Evolutionary conservation across 2,329 filamentous ascomycete genomes (phyloP), one percentile per base, ranked within the genome.

Genomic region (Phyllosticta citribraziliensis): DNA sequence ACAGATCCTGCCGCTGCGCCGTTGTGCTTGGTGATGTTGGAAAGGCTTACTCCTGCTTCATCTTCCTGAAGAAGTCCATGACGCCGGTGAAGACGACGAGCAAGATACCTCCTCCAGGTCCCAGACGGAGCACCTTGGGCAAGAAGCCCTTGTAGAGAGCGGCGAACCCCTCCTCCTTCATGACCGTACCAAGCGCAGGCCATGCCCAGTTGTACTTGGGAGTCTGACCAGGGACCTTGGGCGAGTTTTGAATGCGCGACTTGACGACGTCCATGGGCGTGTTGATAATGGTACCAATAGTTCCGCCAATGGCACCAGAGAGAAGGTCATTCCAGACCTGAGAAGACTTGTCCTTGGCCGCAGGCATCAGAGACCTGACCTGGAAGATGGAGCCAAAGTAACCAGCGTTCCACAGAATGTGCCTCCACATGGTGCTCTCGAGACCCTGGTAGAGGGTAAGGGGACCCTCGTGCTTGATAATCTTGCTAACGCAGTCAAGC

Each of bases 171-270:
- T 99, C 94, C 78, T 99, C 94, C 78, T 85, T 90, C 77, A 91
- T 86, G 63, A 99, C 90, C 8, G 89, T 94, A 61, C 83, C 87
- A 57, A 97, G 80, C 22, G 91, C 86, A 55, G 91, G 89, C 84
- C 87, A 96, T 33, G 94, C 94, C 94, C 94, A 99, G 84, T 97
- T 97, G 81, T 99, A 99, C 83, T 99, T 99, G 72, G 89, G 89
- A 22, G 85, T 78, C 59, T 84, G 80, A 5, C 94, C 94, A n/a
- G 88, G 74, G 50, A 96, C 79, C 80, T 89, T 93, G 66, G 89
- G 82, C 61, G 85, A 91, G 79, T 99, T 99, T 78, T 99, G 94
- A 67, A 99, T 99, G 65, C 94, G 88, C 66, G 89, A 95, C 84
- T 99, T 99, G 78, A 97, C 92, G 20, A 97, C 93, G 71, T 97